Evolutionary conservation across 2,329 filamentous ascomycete genomes (phyloP).

Genomic region (Elsinoe perseae): DNA sequence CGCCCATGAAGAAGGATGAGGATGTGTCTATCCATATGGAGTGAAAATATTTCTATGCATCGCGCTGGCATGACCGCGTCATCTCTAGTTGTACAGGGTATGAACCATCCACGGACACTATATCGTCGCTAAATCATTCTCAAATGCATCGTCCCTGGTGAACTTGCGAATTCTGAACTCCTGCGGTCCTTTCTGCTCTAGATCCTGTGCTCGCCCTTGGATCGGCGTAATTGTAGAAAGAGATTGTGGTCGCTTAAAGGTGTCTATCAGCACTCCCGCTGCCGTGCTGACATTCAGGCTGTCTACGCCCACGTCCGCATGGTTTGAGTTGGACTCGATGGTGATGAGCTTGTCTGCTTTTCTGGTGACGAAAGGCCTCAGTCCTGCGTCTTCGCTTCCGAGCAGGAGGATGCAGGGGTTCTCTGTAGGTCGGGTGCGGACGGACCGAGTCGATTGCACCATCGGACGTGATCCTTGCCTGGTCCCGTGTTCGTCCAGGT

Average conservation of each 20-base stretch:
- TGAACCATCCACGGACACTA: background rate
- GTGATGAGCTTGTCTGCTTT: conserved; percentile 57
- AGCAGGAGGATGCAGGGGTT: conserved; percentile 72
- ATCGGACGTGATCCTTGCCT: background rate
- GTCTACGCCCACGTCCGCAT: conserved; percentile 56
- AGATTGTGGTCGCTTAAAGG: conserved; percentile 45
- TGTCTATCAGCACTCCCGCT: conserved; percentile 63
- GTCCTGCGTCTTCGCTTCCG: conserved; percentile 70
- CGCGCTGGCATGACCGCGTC: background rate
- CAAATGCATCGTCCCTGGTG: background rate
- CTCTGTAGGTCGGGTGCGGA: conserved; percentile 5
- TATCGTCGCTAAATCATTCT: background rate
- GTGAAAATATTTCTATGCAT: too few species aligned
- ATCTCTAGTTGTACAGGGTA: background rate
- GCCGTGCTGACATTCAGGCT: conserved; percentile 93
- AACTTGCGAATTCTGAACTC: background rate
- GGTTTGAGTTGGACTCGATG: conserved; percentile 42
- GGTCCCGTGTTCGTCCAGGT: background rate
- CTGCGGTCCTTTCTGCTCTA: background rate
- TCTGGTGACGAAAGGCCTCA: conserved; percentile 56
- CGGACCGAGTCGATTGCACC: background rate
- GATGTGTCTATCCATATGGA: too few species aligned
- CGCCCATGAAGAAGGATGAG: too few species aligned
- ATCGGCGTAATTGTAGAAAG: background rate
- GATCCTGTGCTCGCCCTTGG: background rate